These are phyloP conservation scores for Phytopythium chamaehyphon DNA, from an alignment of 352 stramenopile genomes.

Conservation along the genomic window DNA sequence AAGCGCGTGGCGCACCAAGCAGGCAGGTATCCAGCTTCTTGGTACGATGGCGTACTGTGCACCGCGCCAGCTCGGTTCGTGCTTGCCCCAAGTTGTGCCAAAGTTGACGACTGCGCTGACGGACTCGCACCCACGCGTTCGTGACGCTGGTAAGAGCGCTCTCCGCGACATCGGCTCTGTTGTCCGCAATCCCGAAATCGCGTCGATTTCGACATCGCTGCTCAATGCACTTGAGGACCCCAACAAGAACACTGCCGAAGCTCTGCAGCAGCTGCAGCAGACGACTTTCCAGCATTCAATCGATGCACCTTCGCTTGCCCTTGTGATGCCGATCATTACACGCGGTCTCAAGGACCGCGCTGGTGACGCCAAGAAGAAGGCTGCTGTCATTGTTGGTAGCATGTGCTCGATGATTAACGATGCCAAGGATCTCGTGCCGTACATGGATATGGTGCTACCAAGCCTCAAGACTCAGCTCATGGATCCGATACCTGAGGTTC, in stretches of 20 bases:
- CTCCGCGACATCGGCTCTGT: conserved; percentile 97
- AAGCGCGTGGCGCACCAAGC: conserved; percentile 96
- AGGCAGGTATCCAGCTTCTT: conserved; percentile 97
- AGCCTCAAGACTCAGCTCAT: conserved; percentile 93
- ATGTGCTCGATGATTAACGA: conserved; percentile 99
- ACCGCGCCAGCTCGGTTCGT: conserved; percentile 97
- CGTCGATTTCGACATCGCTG: conserved; percentile 90
- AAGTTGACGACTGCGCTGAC: conserved; percentile 96
- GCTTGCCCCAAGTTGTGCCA: conserved; percentile 98
- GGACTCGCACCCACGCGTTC: conserved; percentile 99
- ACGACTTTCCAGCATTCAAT: conserved; percentile 99
- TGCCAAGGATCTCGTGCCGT: conserved; percentile 96
- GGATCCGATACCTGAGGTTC: conserved; percentile 94
- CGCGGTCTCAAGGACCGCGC: conserved; percentile 96
- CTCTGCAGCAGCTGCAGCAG: conserved; percentile 96
- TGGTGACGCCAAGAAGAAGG: conserved; percentile 98
- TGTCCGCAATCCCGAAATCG: conserved; percentile 99
- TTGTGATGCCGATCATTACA: conserved; percentile 99
- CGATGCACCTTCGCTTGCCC: conserved; percentile 97
- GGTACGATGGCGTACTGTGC: conserved; percentile 97
- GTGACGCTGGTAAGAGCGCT: conserved; percentile 93
- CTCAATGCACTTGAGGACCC: conserved; percentile 96
- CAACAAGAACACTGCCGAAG: conserved; percentile 88
- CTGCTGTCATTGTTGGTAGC: conserved; percentile 98
- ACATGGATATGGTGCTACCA: conserved; percentile 96